Percentiles rank a stretch among this genome's conserved stretches.
These are phyloP conservation scores for Polytrichum formosum DNA, from an alignment of 225 moss, liverwort and hornwort genomes.

Conservation along the genomic window DNA sequence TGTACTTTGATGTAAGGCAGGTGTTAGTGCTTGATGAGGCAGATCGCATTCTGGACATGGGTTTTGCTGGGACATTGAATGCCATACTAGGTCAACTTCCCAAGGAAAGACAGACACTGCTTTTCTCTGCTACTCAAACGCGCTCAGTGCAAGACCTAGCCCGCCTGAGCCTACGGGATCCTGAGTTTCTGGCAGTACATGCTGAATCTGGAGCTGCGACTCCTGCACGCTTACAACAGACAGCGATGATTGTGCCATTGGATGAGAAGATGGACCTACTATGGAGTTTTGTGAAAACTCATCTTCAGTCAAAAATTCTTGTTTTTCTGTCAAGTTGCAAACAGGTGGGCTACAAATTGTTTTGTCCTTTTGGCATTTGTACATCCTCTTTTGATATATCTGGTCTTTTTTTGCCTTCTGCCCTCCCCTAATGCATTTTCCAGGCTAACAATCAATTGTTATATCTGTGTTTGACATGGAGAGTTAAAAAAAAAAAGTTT, in stretches of 20 bases:
- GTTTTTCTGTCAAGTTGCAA: conserved; percentile 96
- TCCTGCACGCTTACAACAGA: conserved; percentile 82
- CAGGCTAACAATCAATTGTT: not conserved
- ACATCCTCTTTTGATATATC: not conserved
- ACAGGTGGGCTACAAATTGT: conserved; percentile 41
- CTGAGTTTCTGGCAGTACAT: conserved; percentile 95
- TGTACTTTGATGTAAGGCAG: conserved; percentile 31
- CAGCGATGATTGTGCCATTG: conserved; percentile 85
- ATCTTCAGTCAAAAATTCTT: conserved; percentile 80
- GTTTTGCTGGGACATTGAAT: conserved; percentile 81
- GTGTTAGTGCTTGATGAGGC: conserved; percentile 94
- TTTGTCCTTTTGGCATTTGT: not conserved
- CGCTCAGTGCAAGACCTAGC: conserved; percentile 94
- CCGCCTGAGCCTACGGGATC: conserved; percentile 86
- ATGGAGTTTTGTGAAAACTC: conserved; percentile 96
- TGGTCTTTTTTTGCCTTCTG: not conserved
- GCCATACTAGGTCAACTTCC: conserved; percentile 85
- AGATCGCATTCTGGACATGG: conserved; percentile 98
- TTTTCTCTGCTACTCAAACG: conserved; percentile 98
- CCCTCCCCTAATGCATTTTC: not conserved
- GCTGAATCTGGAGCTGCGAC: conserved; percentile 95
- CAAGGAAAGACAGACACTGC: conserved; percentile 85
- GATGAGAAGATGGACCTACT: conserved; percentile 93
- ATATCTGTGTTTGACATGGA: conserved; percentile 17
- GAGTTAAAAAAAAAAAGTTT: not conserved